Base-by-base conservation (phyloP, 2,329 filamentous ascomycete genomes). In the Leptographium wingfieldii region DNA sequence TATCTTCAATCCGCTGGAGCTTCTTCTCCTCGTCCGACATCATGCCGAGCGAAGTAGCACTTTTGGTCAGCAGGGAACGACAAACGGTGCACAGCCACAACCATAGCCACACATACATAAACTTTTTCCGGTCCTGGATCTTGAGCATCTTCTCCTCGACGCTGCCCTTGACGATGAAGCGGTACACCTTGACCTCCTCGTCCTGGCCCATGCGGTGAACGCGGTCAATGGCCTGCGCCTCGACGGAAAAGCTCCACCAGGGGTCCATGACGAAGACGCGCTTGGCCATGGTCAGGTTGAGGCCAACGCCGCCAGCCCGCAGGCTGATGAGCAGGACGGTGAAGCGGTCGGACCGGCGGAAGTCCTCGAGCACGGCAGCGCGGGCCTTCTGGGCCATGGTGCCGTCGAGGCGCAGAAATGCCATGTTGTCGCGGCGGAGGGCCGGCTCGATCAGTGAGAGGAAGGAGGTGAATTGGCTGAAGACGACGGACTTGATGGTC, bases 211-310 rank as follows among this genome's bases (percentile, higher is more conserved):
- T 96, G 10, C 94, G 84, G 75, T 99, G 94, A 40, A 99, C 91
- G 1, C 94, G 89, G 74, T 99, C 94, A 68, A 99, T 97, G 10
- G 94, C 94, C 73, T 99, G 94, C 5, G 92, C 90, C 73, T 99
- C 94, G 14, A 97, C 86, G 0, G 94, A 92, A 72, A 92, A 99
- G 69, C 89, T 95, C 94, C 94, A 99, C 94, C 94, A 99, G 0
- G 94, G 94, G 72, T 99, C 94, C 94, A 99, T 97, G 88, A 99
- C 95, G 75, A 87, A 99, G 5, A 99, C 95, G 59, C 89, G 79
- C 64, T 86, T 90, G 6, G 94, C 94, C 65, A 85, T 86, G 0
- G 92, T 97, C 63, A 99, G 73, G 69, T 99, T 99, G 52, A 99
- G 77, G 0, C 94, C 94, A 0, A 99, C 94, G 29, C 94, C 95